These are phyloP conservation scores for Triticum turgidum DNA, from an alignment of 176 grass and related monocot species.

Conservation along the genomic window DNA sequence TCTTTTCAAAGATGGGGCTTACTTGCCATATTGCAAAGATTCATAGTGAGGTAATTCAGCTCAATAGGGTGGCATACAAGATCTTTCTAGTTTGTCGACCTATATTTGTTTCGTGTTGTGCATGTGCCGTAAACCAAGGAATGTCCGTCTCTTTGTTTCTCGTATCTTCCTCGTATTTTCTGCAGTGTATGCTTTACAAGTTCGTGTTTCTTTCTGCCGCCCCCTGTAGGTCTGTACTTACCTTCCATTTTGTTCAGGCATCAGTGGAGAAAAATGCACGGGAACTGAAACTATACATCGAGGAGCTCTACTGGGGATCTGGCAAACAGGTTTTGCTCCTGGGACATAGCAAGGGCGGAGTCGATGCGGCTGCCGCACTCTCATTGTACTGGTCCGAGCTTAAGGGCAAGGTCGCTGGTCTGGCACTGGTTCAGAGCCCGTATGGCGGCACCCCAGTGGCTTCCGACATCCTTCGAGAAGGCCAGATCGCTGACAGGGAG, in stretches of 20 bases:
- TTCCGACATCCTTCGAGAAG: conserved; percentile 84
- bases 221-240: not conserved
- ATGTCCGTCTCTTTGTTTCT: not conserved
- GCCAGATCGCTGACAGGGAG: conserved; percentile 77
- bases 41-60: conserved; percentile 72
- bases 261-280: conserved; percentile 77
- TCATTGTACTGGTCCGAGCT: conserved; percentile 83
- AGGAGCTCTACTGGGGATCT: conserved; percentile 89
- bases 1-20: conserved; percentile 91
- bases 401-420: conserved; percentile 74
- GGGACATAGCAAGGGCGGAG: conserved; percentile 89
- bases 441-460: conserved; percentile 78
- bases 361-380: conserved; percentile 78
- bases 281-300: conserved; percentile 86
- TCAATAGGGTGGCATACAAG: not conserved
- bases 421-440: conserved; percentile 85
- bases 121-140: not conserved
- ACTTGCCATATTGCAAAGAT: conserved; percentile 91
- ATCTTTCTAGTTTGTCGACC: not conserved
- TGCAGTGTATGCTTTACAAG: not conserved
- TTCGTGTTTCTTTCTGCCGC: not conserved
- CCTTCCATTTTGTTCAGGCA: conserved; percentile 50
- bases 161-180: not conserved
- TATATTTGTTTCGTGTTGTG: not conserved
- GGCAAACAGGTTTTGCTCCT: conserved; percentile 79